Evolutionary conservation across 2,329 filamentous ascomycete genomes (phyloP).

Genomic region (Nemania abortiva): DNA sequence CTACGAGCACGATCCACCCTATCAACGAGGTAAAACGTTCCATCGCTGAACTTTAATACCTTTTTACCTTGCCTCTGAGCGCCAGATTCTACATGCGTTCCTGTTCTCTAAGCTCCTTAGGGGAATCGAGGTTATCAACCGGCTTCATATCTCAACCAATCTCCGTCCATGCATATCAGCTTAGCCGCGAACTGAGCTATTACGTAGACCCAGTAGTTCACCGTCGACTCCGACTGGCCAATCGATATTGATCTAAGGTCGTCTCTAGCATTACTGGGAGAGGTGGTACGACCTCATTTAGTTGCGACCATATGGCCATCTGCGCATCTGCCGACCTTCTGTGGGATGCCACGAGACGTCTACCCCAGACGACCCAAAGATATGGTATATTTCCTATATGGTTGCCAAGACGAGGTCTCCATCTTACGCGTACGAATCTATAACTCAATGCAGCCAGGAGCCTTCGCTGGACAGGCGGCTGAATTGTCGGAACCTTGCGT

Average conservation of each 20-base stretch:
- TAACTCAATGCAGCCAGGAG: not conserved
- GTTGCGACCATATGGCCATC: not conserved
- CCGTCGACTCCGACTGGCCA: constrained; percentile 16
- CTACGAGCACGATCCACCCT: not conserved
- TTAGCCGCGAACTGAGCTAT: constrained; percentile 33
- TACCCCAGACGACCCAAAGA: not conserved
- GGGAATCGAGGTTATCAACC: constrained; percentile 21
- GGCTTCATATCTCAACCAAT: constrained; percentile 25
- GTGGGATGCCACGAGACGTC: not conserved
- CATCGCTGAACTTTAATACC: not conserved
- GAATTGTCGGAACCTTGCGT: constrained; percentile 23
- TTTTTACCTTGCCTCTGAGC: too few relatives aligned
- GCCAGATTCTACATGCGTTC: constrained; percentile 15
- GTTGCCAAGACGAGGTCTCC: constrained; percentile 10
- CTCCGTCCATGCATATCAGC: constrained; percentile 30
- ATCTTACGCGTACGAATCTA: constrained; percentile 7
- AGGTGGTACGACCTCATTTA: constrained; percentile 28
- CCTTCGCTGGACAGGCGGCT: constrained; percentile 18
- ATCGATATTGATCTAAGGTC: constrained; percentile 13
- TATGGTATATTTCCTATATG: constrained; percentile 13
- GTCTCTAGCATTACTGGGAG: not conserved
- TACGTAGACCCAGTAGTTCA: constrained; percentile 25
- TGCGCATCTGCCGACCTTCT: constrained; percentile 30
- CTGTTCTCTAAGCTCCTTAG: not conserved
- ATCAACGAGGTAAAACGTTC: not conserved